phyloP scores from a whole-genome alignment of 2,329 filamentous ascomycete species.

The Huntiella bhutanensis region DNA sequence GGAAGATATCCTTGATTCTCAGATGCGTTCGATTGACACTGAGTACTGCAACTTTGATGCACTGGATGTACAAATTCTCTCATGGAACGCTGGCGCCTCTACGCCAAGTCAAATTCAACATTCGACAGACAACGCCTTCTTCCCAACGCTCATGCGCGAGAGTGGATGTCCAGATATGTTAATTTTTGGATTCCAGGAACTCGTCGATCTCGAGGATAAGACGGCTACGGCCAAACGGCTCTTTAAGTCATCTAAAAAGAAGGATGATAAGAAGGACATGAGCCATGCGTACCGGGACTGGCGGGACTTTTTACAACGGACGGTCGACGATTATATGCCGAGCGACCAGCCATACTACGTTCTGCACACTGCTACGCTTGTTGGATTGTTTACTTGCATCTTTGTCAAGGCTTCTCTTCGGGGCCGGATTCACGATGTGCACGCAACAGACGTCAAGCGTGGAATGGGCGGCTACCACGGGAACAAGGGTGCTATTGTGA shows the following conservation, averaged over 20 bases:
- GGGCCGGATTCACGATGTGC: slow-evolving; percentile 56
- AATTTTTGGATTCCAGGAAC: slow-evolving; percentile 91
- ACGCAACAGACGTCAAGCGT: slow-evolving; percentile 72
- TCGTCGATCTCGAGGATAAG: slow-evolving; percentile 97
- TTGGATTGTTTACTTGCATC: slow-evolving; percentile 88
- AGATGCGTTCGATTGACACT: slow-evolving; percentile 68
- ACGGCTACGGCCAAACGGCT: slow-evolving; percentile 74
- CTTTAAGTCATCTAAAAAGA: slow-evolving; percentile 57
- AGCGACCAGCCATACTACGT: slow-evolving; percentile 61
- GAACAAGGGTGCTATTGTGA: slow-evolving; percentile 84
- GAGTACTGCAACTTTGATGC: slow-evolving; percentile 77
- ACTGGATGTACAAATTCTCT: slow-evolving; percentile 62
- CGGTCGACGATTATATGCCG: slow-evolving; percentile 69
- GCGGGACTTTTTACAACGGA: slow-evolving; percentile 72
- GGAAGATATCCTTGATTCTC: slow-evolving; percentile 81
- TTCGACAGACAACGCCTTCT: slow-evolving; percentile 55
- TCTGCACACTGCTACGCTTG: slow-evolving; percentile 69
- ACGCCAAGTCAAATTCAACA: slow-evolving; percentile 70
- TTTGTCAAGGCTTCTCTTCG: slow-evolving; percentile 74
- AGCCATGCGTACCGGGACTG: slow-evolving; percentile 94
- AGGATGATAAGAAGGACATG: slow-evolving; percentile 74
- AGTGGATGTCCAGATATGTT: slow-evolving; percentile 71
- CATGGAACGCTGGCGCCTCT: slow-evolving; percentile 93
- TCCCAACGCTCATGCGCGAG: slow-evolving; percentile 59
- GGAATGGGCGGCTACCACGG: slow-evolving; percentile 91